Base-by-base conservation (phyloP, 116 monocot genomes). In the Cymodocea nodosa region DNA sequence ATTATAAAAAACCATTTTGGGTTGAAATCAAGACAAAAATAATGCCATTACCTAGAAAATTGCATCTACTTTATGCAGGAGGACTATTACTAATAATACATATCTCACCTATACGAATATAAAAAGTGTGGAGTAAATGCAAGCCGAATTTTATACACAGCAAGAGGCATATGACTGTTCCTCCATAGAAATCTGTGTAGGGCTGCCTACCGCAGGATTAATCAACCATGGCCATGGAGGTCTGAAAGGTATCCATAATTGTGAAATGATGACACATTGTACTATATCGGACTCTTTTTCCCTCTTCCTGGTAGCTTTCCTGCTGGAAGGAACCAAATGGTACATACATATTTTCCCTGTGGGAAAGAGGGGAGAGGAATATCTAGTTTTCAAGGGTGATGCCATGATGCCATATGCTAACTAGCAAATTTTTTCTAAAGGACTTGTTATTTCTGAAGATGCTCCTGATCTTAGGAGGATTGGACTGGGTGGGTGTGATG, bases 231-330 rank as follows among this genome's bases (percentile, higher is more conserved):
- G 4, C 35, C 35, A 36, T 51, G 18, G 52, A 53, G 66, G 23
- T 24, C 25, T 15, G 22, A 56, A 54, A 68, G 53, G 69, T 24
- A 20, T 18, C 30, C 60, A 70, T 70, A 62, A 70, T 71, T 71
- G 70, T 52, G 22, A 71, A 62, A 71, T 71, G 62, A 71, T 71
- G 50, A 62, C 49, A 67, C 63, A 66, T 40, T 24, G 53, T 70
- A 71, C 56, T 69, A 20, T 50, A 48, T 37, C 40, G 58, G 48
- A 69, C 35, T 49, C 40, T 69, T 23, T 6, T 57, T 20, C 17
- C 44, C 17, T 53, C 16, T n/a, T 18, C n/a, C 5, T 3, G 30
- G 11, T 44, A 44, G 44, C 44, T 44, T 11, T 44, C 44, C 44
- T 44, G 44, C 44, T 44, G 20, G 1, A 50, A 65, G 24, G 22